Base-by-base conservation (phyloP, 2,329 filamentous ascomycete genomes). In the Penicillium psychrosexuale region DNA sequence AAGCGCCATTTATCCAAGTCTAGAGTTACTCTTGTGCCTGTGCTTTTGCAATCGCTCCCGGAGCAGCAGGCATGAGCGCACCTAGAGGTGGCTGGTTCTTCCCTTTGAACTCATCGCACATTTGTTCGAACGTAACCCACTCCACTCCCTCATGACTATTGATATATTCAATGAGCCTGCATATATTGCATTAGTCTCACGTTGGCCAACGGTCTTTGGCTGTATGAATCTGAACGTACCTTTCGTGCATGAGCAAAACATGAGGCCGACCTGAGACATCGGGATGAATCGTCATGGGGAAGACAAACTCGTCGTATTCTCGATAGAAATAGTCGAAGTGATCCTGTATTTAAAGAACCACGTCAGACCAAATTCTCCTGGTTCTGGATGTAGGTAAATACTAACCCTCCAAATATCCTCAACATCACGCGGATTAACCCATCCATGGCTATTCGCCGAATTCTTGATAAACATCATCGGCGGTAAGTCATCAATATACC, bases 291-390 rank as follows among this genome's bases (percentile, higher is more conserved):
- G 87, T 90, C 68, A 91, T 87, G 0, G 88, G 87, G 63, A 90
- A 90, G 46, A 90, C 82, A 59, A 90, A 90, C 62, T 89, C 85
- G 62, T 91, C 86, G 58, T 89, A 87, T 69, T 90, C 86, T 39
- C 86, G 78, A 67, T 90, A 91, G 64, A 88, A 90, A 70, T 90
- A 85, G 60, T 82, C 78, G 56, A 85, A 84, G 51, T 82, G 78
- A 58, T 85, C 82, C 65, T 90, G 64, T 28, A 28, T 28, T 2
- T 17, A 42, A 3, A 5, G 11, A 27, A 1, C 1, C 5, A 24
- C 5, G 15, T 43, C 2, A 43, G 24, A 17, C 9, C 9, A 8
- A 8, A 0, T 5, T 17, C 19, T 5, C n/a, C 1, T 8, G 5
- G 5, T 28, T 6, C 2, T 3, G 9, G 3, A 17, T 3, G 2